These are phyloP conservation scores for Hamamelis virginiana DNA, from an alignment of 164 flowering plant genomes.

Conservation along the genomic window DNA sequence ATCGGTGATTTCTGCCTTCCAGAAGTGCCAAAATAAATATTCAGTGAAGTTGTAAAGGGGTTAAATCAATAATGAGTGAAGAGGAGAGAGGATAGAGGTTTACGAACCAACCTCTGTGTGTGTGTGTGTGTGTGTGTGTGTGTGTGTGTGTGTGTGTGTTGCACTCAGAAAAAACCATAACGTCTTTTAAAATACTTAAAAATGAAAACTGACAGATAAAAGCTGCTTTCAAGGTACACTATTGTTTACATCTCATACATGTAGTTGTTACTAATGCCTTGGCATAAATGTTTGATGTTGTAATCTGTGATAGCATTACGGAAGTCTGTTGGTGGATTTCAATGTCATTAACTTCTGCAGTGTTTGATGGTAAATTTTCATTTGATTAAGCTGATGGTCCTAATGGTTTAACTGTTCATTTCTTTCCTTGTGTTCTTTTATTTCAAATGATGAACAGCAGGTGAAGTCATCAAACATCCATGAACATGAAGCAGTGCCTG, in stretches of 20 bases:
- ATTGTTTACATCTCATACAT: background rate
- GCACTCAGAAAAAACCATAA: no score
- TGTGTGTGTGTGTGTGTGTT: no score
- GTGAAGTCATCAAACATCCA: slow-evolving; percentile 34
- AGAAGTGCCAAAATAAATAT: background rate
- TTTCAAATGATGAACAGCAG: slow-evolving; percentile 26
- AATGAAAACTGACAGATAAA: background rate
- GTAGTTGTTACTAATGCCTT: background rate
- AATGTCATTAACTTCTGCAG: background rate
- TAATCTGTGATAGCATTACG: no score
- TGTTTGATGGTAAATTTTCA: background rate
- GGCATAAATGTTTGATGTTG: background rate
- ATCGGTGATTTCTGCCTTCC: background rate
- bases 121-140: background rate
- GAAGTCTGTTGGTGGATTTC: no score
- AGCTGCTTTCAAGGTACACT: background rate
- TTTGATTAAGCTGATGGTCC: background rate
- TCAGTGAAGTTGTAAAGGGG: background rate
- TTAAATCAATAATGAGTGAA: no score
- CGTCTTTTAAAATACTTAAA: background rate
- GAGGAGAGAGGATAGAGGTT: background rate
- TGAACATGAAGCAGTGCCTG: slow-evolving; percentile 35
- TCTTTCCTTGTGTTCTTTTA: slow-evolving; percentile 9
- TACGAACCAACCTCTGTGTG: background rate
- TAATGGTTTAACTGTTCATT: background rate